A percentile compares a stretch with the other conserved stretches of the same genome.
phyloP scores from a whole-genome alignment of 805 yeast species.

The Candida maltosa region DNA sequence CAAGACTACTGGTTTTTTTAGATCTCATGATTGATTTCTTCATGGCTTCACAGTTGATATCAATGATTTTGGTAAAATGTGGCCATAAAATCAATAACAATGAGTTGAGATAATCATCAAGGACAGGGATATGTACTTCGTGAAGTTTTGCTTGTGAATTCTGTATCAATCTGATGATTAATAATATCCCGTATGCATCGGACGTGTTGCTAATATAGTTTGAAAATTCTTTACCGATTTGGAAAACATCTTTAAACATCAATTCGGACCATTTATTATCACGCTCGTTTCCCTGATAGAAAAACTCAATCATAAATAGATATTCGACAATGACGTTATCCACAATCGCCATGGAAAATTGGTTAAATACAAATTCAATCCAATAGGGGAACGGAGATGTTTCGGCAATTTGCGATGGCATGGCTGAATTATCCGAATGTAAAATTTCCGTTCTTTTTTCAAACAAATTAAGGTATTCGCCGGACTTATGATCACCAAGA shows the following conservation, averaged over 20 bases:
- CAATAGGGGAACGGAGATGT: slow-evolving; percentile 61
- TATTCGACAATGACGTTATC: slow-evolving; percentile 81
- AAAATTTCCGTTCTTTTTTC: slow-evolving; percentile 62
- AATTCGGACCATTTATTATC: slow-evolving; percentile 28
- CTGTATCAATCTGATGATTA: slow-evolving; percentile 71
- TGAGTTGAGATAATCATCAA: slow-evolving; percentile 66
- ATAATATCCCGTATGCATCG: slow-evolving; percentile 77
- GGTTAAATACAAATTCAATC: slow-evolving; percentile 71
- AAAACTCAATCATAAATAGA: slow-evolving; percentile 68
- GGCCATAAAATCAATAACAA: slow-evolving; percentile 82
- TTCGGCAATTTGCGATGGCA: slow-evolving; percentile 85
- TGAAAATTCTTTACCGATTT: slow-evolving; percentile 44
- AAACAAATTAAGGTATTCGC: slow-evolving; percentile 52
- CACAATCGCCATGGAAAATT: slow-evolving; percentile 66
- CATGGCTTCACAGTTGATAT: slow-evolving; percentile 70
- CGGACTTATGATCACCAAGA: slow-evolving; percentile 38
- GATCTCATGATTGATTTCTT: slow-evolving; percentile 45
- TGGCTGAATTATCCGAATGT: slow-evolving; percentile 48
- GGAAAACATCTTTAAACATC: slow-evolving; percentile 36
- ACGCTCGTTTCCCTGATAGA: slow-evolving; percentile 44
- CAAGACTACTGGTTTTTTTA: slow-evolving; percentile 24
- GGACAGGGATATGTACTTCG: slow-evolving; percentile 60
- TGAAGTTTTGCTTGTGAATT: slow-evolving; percentile 63
- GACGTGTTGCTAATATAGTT: slow-evolving; percentile 43
- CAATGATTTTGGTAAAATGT: slow-evolving; percentile 71